Percentiles rank a stretch among this genome's conserved stretches.
These are phyloP conservation scores for Backusella mclennaniae DNA, from an alignment of 192 early-diverging fungal species.

Conservation along the genomic window DNA sequence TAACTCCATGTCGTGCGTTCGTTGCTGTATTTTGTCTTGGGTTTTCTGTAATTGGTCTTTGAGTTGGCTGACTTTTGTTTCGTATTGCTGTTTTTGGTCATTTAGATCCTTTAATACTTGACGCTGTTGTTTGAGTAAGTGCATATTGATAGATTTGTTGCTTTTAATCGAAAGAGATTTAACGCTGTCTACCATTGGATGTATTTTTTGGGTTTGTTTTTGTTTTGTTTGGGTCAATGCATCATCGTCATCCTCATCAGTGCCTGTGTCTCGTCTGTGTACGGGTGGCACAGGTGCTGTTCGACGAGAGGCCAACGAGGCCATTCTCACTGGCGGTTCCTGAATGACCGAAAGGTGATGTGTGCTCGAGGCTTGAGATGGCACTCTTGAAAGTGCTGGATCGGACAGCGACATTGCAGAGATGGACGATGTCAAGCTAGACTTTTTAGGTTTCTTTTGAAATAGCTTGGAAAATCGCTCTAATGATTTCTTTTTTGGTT, in stretches of 20 bases:
- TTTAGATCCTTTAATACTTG: neutral
- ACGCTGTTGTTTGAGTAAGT: neutral
- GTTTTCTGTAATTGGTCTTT: constrained; percentile 1
- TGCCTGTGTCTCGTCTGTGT: neutral
- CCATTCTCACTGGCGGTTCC: neutral
- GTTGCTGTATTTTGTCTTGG: constrained; percentile 1
- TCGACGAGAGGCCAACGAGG: neutral
- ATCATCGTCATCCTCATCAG: neutral
- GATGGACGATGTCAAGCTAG: neutral
- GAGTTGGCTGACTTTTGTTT: neutral
- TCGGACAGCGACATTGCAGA: constrained; percentile 16
- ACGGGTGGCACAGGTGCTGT: neutral
- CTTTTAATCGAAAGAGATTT: constrained; percentile 2
- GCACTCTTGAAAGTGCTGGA: constrained; percentile 1
- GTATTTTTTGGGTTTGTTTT: neutral
- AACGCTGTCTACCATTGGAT: neutral
- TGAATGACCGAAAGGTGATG: neutral
- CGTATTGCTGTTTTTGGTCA: constrained; percentile 6
- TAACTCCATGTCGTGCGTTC: neutral
- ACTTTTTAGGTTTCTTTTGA: constrained; percentile 23
- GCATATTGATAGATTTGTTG: neutral
- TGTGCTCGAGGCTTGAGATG: constrained; percentile 8
- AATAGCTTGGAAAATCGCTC: constrained; percentile 18
- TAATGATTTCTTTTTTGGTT: constrained; percentile 15
- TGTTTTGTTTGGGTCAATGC: neutral